Percentiles rank a stretch among this genome's conserved stretches.
Evolutionary conservation across 2,329 filamentous ascomycete species (phyloP).

Genomic region (Fusarium multiceps): DNA sequence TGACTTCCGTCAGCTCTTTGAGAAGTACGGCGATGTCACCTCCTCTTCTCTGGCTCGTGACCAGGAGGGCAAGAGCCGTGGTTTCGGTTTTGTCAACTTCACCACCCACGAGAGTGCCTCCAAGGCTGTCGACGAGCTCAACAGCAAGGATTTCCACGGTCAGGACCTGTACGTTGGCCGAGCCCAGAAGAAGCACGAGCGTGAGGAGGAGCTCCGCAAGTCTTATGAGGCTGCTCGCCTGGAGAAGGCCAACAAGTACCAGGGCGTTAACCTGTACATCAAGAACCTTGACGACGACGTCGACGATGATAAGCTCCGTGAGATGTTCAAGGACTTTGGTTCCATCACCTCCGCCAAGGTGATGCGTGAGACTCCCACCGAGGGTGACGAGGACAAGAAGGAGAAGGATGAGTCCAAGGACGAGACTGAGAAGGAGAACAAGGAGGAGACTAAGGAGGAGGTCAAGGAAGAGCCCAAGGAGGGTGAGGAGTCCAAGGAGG

Average conservation of each 20-base stretch:
- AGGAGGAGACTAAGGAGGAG: conserved; percentile 59
- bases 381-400: conserved; percentile 66
- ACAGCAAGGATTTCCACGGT: conserved; percentile 90
- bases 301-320: conserved; percentile 96
- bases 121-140: conserved; percentile 89
- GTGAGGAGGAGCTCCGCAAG: conserved; percentile 98
- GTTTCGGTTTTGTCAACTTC: conserved; percentile 97
- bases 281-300: conserved; percentile 98
- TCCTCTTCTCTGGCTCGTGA: conserved; percentile 94
- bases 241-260: conserved; percentile 99
- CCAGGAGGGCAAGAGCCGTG: conserved; percentile 89
- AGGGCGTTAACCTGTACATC: conserved; percentile 99
- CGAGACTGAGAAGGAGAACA: conserved; percentile 60
- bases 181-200: conserved; percentile 99
- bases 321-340: conserved; percentile 90
- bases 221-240: conserved; percentile 97
- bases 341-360: conserved; percentile 99
- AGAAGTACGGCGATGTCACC: conserved; percentile 92
- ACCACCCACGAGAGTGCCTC: conserved; percentile 88
- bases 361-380: conserved; percentile 83
- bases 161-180: conserved; percentile 98
- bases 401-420: conserved; percentile 63
- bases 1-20: conserved; percentile 93
- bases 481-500: conserved; percentile 58
- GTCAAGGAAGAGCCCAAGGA: conserved; percentile 63